These are phyloP conservation scores for Candida sojae DNA, from an alignment of 1,139 yeast genomes.

Conservation along the genomic window DNA sequence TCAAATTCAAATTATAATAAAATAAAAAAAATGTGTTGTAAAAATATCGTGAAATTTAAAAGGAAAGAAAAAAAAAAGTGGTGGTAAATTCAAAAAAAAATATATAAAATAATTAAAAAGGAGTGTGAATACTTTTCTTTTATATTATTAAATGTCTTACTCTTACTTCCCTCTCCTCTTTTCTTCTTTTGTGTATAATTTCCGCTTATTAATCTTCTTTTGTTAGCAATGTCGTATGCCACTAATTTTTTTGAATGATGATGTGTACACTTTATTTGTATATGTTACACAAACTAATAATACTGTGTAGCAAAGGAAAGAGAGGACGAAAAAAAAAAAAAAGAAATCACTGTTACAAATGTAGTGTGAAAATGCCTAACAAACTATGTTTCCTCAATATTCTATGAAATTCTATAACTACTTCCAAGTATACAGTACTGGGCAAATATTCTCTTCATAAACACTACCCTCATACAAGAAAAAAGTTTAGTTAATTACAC, in stretches of 20 bases:
- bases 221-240: background rate
- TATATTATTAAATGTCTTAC: background rate
- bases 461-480: too few species aligned
- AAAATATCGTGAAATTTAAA: background rate
- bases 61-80: background rate
- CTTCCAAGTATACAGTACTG: background rate
- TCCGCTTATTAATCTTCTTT: background rate
- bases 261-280: background rate
- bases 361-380: background rate
- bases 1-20: too few species aligned
- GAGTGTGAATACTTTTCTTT: background rate
- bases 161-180: background rate
- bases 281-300: background rate
- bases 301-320: background rate
- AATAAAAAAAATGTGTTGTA: conserved; percentile 1
- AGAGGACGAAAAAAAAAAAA: background rate
- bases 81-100: background rate
- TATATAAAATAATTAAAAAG: background rate
- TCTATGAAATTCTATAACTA: background rate
- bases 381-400: background rate
- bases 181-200: too few species aligned
- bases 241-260: background rate
- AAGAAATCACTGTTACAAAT: background rate
- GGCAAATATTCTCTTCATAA: too few species aligned
- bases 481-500: too few species aligned